Base-by-base conservation (phyloP, 306 rosid species). In the Mimosa bimucronata region DNA sequence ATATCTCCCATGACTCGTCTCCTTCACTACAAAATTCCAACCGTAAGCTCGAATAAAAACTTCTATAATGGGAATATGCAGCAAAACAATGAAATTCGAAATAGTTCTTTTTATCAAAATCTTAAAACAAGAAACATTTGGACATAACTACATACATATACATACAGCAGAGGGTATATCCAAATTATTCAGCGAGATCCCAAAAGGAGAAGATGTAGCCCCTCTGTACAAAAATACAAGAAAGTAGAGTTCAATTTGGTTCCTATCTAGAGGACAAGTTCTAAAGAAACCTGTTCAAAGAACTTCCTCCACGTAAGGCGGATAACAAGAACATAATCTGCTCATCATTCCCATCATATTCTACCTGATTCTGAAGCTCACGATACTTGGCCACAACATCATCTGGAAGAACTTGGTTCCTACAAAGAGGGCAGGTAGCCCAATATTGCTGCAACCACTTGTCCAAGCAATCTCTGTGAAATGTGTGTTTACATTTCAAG, bases 391-490 rank as follows among this genome's bases (percentile, higher is more conserved):
- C 91, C 21, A 95, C 96, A 28, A 91, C 76, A 66, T 91, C 90
- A 48, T 90, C 84, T 1, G 99, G 90, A 82, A 95, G 48, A 6
- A 91, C 90, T 75, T 90, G 87, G 4, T 75, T 76, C 86, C 99
- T 78, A 81, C 99, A 95, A 13, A 95, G 89, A 0, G 99, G 99
- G 67, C 99, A 95, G 3, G 98, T 95, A 23, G 94, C 96, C 76
- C 81, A 83, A 40, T 68, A 87, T 40, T 87, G 83, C 41, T 89
- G 93, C 76, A 95, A 82, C 99, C 99, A 95, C 46, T 74, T 88
- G 81, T 93, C 99, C 66, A 95, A 84, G 61, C 99, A 93, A 41
- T 89, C 93, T 83, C 45, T 88, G 70, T 95, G 99, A 78, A 92
- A 95, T 6, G 87, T 81, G 75, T 95, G 98, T 60, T 86, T 83